phyloP scores from a whole-genome alignment of 495 filamentous ascomycete species.

The Penicillium alfredii region DNA sequence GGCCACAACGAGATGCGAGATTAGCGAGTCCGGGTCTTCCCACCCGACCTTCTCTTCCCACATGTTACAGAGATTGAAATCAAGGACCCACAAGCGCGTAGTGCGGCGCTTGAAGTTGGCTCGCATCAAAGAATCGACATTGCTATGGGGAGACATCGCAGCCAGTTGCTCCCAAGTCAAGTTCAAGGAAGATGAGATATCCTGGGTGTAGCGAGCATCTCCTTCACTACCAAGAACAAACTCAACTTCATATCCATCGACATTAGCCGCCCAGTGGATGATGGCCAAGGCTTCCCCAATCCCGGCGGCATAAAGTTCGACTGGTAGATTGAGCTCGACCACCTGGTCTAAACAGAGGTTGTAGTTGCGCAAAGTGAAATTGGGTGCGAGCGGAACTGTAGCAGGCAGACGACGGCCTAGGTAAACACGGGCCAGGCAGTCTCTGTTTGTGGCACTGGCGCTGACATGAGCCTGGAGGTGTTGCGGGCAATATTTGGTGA shows the following conservation, averaged over 20 bases:
- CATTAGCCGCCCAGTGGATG: conserved; percentile 30
- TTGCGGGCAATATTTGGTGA: conserved; percentile 25
- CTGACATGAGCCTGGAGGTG: conserved; percentile 12
- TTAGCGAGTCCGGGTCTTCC: background rate
- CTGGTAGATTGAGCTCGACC: conserved; percentile 14
- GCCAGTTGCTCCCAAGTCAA: background rate
- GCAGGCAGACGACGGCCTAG: conserved; percentile 25
- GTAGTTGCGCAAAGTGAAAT: conserved; percentile 38
- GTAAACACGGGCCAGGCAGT: conserved; percentile 39
- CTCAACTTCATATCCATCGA: conserved; percentile 41
- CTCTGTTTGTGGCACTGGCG: conserved; percentile 22
- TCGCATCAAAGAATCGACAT: background rate
- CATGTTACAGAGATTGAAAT: conserved; percentile 36
- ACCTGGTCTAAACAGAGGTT: conserved; percentile 40
- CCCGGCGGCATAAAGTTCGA: conserved; percentile 21
- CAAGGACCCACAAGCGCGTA: conserved; percentile 29
- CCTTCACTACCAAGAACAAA: conserved; percentile 35
- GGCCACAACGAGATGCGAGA: conserved; percentile 17
- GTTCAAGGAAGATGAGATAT: background rate
- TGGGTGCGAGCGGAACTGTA: conserved; percentile 5
- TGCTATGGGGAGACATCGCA: background rate
- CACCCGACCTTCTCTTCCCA: conserved; percentile 20
- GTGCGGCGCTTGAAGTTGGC: conserved; percentile 2
- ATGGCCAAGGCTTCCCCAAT: conserved; percentile 38
- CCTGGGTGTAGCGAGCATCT: background rate